Conservation (phyloP, 208 protist species). For the Acanthamoeba sp. region DNA sequence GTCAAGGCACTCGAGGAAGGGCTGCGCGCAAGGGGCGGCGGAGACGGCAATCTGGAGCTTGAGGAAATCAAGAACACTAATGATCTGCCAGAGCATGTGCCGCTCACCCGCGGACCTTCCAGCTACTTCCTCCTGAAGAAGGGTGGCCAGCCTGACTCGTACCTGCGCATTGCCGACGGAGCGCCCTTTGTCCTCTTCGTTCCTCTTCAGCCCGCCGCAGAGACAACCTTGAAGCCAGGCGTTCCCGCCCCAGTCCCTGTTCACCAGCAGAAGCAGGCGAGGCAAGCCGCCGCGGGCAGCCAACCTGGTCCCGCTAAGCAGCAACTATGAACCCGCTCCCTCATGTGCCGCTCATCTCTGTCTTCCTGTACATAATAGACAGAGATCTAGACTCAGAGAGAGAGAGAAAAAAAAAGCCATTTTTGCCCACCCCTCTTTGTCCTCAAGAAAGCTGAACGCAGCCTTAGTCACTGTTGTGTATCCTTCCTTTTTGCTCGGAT, state of each 20-base stretch:
- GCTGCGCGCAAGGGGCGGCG: not conserved
- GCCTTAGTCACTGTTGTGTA: no score
- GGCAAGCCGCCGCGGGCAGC: not conserved
- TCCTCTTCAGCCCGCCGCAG: not conserved
- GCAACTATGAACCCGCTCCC: not conserved
- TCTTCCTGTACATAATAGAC: not conserved
- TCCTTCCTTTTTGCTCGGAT: no score
- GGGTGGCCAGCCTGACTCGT: not conserved
- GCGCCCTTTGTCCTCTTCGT: slow-evolving; percentile 28
- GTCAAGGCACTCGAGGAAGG: slow-evolving; percentile 12
- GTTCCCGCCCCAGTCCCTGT: not conserved
- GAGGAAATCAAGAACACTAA: not conserved
- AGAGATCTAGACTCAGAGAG: no score
- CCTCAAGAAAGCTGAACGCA: not conserved
- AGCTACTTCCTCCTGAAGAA: slow-evolving; percentile 57
- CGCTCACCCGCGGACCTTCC: not conserved
- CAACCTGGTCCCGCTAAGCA: not conserved
- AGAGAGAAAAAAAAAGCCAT: not conserved
- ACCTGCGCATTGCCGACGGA: slow-evolving; percentile 22
- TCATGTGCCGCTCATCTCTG: not conserved
- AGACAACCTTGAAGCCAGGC: not conserved
- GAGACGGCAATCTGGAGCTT: not conserved
- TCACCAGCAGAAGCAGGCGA: slow-evolving; percentile 13
- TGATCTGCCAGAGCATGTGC: slow-evolving; percentile 15
- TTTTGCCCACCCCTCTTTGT: no score